A percentile compares a stretch with the other conserved stretches of the same genome.
Evolutionary conservation across 2,329 filamentous ascomycete species (phyloP).

Genomic region (Ceratocystis lukuohia): DNA sequence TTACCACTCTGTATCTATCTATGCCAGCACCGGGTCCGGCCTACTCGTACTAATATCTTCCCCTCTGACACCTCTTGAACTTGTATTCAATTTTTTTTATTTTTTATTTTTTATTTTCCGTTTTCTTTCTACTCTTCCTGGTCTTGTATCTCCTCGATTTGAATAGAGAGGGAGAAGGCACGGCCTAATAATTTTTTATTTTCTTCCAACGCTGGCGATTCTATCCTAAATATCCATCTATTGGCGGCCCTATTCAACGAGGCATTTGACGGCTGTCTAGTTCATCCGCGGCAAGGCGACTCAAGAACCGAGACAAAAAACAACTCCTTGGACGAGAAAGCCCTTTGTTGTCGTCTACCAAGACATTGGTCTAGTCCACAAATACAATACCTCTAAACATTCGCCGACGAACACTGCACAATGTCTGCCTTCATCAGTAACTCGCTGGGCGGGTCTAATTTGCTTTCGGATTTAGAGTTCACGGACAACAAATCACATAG

Average conservation of each 20-base stretch:
- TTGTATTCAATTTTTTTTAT: neutral
- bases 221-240: too few relatives aligned
- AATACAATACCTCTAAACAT: neutral
- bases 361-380: too few relatives aligned
- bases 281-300: too few relatives aligned
- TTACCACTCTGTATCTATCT: neutral
- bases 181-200: too few relatives aligned
- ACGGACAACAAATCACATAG: slow-evolving; percentile 5
- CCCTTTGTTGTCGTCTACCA: too few relatives aligned
- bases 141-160: neutral
- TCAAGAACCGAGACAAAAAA: too few relatives aligned
- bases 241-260: too few relatives aligned
- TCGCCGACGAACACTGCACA: neutral
- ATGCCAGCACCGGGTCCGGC: neutral
- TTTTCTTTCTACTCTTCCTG: neutral
- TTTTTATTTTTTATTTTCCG: neutral
- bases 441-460: neutral
- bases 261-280: too few relatives aligned
- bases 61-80: too few relatives aligned
- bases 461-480: slow-evolving; percentile 13
- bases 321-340: too few relatives aligned
- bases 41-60: neutral
- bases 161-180: neutral
- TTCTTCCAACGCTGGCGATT: too few relatives aligned
- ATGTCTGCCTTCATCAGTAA: slow-evolving; percentile 4